Conservation (phyloP, 176 grass and related monocot species). For the Cenchrus americanus region DNA sequence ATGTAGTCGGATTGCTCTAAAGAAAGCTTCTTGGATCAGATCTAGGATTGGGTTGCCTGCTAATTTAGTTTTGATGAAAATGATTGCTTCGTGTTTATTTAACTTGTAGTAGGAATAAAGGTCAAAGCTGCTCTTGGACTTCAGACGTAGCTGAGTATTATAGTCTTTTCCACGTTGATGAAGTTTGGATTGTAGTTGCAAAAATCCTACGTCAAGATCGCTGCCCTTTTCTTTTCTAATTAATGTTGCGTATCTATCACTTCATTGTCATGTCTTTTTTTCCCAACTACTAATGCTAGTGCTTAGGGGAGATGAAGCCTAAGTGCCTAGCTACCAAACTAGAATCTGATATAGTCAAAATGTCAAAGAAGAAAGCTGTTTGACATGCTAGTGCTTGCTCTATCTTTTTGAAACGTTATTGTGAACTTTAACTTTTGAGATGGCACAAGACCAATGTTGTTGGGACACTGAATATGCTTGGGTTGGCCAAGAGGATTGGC, state of each 20-base stretch:
- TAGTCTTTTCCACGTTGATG: conserved; percentile 15
- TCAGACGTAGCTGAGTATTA: neutral
- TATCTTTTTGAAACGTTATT: conserved; percentile 32
- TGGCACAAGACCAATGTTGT: conserved; percentile 90
- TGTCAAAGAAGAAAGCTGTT: neutral
- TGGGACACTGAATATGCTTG: conserved; percentile 90
- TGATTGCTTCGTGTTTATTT: conserved; percentile 30
- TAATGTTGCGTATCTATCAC: conserved; percentile 20
- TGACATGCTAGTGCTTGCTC: conserved; percentile 9
- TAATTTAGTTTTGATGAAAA: neutral
- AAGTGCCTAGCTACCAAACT: conserved; percentile 29
- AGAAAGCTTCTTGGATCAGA: conserved; percentile 19
- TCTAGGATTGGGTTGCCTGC: neutral
- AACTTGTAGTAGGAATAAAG: conserved; percentile 31
- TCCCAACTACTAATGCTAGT: conserved; percentile 15
- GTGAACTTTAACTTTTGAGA: conserved; percentile 45
- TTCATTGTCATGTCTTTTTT: conserved; percentile 17
- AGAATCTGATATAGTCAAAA: conserved; percentile 8
- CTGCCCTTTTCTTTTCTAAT: conserved; percentile 35
- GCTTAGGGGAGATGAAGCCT: conserved; percentile 3
- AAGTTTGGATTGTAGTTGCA: neutral
- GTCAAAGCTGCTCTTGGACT: conserved; percentile 10
- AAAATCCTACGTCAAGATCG: neutral
- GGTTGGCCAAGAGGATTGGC: conserved; percentile 82
- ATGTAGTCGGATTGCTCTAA: conserved; percentile 15